Conservation (phyloP, 2,329 filamentous ascomycete genomes). For the Monosporascus sp. region DNA sequence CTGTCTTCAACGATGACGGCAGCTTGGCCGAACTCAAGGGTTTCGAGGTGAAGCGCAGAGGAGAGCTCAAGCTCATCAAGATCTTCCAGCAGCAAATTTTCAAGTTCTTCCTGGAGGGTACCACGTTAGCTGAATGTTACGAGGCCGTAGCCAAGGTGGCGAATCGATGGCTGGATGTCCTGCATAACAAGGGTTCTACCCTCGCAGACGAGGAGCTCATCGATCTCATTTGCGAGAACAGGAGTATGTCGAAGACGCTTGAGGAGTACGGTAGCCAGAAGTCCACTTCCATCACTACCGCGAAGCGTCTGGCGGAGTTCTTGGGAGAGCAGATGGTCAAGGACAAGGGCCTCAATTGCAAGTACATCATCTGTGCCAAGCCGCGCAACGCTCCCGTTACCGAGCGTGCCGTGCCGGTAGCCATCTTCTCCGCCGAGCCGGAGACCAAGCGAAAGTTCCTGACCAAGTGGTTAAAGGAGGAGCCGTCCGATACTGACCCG, state of each 20-base stretch:
- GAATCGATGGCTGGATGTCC: slow-evolving; percentile 92
- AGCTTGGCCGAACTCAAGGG: slow-evolving; percentile 93
- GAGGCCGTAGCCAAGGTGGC: slow-evolving; percentile 87
- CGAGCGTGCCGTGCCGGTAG: slow-evolving; percentile 87
- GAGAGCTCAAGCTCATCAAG: slow-evolving; percentile 98
- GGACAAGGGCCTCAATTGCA: slow-evolving; percentile 98
- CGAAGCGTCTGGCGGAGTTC: slow-evolving; percentile 90
- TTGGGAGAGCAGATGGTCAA: slow-evolving; percentile 98
- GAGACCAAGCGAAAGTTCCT: slow-evolving; percentile 83
- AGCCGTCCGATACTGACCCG: slow-evolving; percentile 85
- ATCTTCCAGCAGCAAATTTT: slow-evolving; percentile 99
- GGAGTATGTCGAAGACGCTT: slow-evolving; percentile 94
- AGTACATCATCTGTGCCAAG: slow-evolving; percentile 92
- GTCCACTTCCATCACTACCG: slow-evolving; percentile 98
- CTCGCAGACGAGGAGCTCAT: slow-evolving; percentile 95
- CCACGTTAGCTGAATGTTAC: slow-evolving; percentile 84
- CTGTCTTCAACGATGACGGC: slow-evolving; percentile 97
- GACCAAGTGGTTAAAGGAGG: slow-evolving; percentile 92
- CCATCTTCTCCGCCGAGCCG: slow-evolving; percentile 93
- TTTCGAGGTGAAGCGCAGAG: slow-evolving; percentile 94
- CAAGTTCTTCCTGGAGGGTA: slow-evolving; percentile 95
- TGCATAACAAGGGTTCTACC: slow-evolving; percentile 82
- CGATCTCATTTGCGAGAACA: slow-evolving; percentile 99
- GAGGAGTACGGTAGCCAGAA: slow-evolving; percentile 96
- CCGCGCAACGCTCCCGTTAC: slow-evolving; percentile 90